Conservation (phyloP, 805 yeast species). For the Candida coquimbonensis region DNA sequence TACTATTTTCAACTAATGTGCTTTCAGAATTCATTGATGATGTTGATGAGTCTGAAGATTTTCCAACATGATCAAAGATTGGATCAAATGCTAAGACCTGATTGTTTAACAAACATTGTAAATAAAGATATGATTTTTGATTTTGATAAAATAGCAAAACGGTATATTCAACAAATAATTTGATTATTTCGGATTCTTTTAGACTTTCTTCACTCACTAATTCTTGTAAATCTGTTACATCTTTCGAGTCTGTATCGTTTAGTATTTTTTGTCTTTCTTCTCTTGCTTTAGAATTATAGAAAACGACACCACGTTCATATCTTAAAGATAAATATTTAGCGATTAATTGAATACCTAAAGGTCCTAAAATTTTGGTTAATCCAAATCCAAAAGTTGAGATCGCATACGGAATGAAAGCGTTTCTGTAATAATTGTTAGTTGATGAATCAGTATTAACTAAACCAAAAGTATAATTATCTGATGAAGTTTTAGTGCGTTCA, state of each 20-base stretch:
- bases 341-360: conserved; percentile 31
- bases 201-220: too few species aligned
- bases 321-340: conserved; percentile 16
- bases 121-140: conserved; percentile 12
- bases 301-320: conserved; percentile 8
- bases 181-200: conserved; percentile 8
- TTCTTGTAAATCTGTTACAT: too few species aligned
- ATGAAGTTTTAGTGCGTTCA: conserved; percentile 1
- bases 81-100: conserved; percentile 56
- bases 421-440: conserved; percentile 22
- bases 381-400: conserved; percentile 35
- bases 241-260: too few species aligned
- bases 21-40: not conserved
- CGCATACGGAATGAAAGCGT: conserved; percentile 24
- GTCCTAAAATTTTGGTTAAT: conserved; percentile 39
- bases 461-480: conserved; percentile 4
- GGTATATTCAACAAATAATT: conserved; percentile 17
- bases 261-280: not conserved
- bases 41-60: not conserved
- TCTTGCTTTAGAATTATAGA: conserved; percentile 4
- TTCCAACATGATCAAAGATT: conserved; percentile 46
- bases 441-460: conserved; percentile 12
- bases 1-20: not conserved
- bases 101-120: conserved; percentile 14
- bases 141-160: conserved; percentile 17